Conservation (phyloP, 768 basidiomycete species). For the Butyriboletus loyo region DNA sequence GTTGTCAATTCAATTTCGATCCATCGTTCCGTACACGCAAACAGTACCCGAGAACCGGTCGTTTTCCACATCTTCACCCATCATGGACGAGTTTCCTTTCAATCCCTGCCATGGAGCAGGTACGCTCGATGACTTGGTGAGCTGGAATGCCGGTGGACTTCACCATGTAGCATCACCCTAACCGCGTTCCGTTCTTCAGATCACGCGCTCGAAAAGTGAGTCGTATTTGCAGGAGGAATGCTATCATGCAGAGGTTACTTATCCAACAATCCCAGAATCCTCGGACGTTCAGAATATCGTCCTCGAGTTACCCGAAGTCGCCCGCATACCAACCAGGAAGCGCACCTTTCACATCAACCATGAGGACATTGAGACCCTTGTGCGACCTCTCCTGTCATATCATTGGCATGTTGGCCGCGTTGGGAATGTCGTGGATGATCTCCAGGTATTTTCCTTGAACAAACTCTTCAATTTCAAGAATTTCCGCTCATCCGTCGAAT, state of each 20-base stretch:
- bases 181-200: conserved; percentile 7
- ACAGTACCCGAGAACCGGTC: neutral
- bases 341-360: conserved; percentile 36
- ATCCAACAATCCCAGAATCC: conserved; percentile 13
- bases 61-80: neutral
- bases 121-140: conserved; percentile 21
- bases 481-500: conserved; percentile 24
- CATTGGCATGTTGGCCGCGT: conserved; percentile 27
- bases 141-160: neutral
- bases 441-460: conserved; percentile 21
- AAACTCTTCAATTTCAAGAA: conserved; percentile 29
- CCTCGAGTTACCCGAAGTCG: conserved; percentile 22
- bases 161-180: neutral
- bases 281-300: conserved; percentile 13
- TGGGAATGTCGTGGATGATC: conserved; percentile 1
- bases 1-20: neutral
- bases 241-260: neutral
- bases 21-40: neutral
- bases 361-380: conserved; percentile 30
- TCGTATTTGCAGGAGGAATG: neutral
- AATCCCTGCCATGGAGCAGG: neutral
- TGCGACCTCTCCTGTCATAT: conserved; percentile 37
- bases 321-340: conserved; percentile 27
- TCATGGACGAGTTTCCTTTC: conserved; percentile 4
- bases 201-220: conserved; percentile 22